Conservation (phyloP, 2,329 filamentous ascomycete species). For the Emericellopsis cladophorae region DNA sequence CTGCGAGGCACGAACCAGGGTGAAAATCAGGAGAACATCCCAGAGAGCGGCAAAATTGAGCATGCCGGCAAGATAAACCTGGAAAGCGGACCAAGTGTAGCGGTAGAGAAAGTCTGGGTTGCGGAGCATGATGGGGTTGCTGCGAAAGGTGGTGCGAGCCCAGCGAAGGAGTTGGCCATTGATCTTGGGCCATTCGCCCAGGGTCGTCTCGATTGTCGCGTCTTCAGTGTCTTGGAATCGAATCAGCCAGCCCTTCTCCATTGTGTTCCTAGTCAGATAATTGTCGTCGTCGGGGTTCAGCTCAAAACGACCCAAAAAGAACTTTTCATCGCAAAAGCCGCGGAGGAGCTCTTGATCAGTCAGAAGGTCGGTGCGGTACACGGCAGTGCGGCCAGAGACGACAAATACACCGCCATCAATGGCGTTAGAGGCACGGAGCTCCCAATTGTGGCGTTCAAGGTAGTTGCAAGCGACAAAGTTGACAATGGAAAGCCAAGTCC, state of each 20-base stretch:
- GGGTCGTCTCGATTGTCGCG: conserved; percentile 34
- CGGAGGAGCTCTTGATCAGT: conserved; percentile 25
- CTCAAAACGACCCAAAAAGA: conserved; percentile 27
- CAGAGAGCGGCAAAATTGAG: conserved; percentile 43
- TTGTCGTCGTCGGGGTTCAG: conserved; percentile 48
- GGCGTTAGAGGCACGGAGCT: conserved; percentile 40
- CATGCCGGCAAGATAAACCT: conserved; percentile 40
- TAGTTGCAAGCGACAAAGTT: conserved; percentile 48
- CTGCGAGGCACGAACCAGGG: conserved; percentile 7
- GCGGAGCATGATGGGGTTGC: conserved; percentile 35
- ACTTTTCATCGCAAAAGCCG: conserved; percentile 34
- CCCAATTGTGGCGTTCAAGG: conserved; percentile 49
- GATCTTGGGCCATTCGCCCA: conserved; percentile 38
- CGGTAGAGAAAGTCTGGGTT: conserved; percentile 18
- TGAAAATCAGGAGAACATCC: conserved; percentile 28
- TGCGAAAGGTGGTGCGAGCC: conserved; percentile 45
- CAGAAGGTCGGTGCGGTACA: conserved; percentile 37
- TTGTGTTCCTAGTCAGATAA: conserved; percentile 41
- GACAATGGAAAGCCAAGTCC: conserved; percentile 20
- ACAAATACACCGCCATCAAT: conserved; percentile 48
- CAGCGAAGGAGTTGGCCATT: conserved; percentile 40
- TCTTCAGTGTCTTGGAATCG: conserved; percentile 38
- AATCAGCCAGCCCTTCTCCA: conserved; percentile 36
- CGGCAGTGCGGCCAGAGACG: conserved; percentile 41
- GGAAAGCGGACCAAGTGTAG: conserved; percentile 34